Conservation (phyloP, 495 filamentous ascomycete genomes). For the Aspergillus sparsus region DNA sequence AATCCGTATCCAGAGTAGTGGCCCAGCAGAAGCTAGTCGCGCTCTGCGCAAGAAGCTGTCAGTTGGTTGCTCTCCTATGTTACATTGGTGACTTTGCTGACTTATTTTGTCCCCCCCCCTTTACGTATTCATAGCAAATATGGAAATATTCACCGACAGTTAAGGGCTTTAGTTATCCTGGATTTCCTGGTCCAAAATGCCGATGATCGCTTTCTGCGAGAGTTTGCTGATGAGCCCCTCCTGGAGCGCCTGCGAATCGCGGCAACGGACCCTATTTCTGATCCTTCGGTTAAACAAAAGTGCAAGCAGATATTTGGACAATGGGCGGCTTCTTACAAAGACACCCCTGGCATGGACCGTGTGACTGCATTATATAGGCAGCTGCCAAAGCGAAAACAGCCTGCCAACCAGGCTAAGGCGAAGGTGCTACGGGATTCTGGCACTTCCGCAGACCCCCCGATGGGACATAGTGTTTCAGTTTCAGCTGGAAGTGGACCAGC, state of each 20-base stretch:
- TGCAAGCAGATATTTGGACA: constrained; percentile 81
- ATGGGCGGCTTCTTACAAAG: constrained; percentile 85
- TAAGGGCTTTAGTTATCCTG: constrained; percentile 85
- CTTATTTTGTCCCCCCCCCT: constrained; percentile 6
- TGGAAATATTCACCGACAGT: constrained; percentile 85
- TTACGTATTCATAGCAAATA: constrained; percentile 67
- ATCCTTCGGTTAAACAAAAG: constrained; percentile 81
- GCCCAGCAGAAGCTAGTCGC: constrained; percentile 86
- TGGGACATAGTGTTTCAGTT: constrained; percentile 49
- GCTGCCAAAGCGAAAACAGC: constrained; percentile 65
- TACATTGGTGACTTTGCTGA: not conserved
- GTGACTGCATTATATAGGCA: constrained; percentile 81
- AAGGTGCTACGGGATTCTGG: constrained; percentile 79
- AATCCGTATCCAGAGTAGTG: constrained; percentile 83
- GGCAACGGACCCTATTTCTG: constrained; percentile 80
- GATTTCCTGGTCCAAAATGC: constrained; percentile 96
- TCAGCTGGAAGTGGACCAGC: constrained; percentile 44
- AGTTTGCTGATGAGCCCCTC: constrained; percentile 88
- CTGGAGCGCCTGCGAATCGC: constrained; percentile 90
- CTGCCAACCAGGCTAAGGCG: constrained; percentile 68
- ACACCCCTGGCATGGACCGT: constrained; percentile 74
- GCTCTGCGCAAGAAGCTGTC: constrained; percentile 95
- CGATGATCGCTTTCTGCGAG: constrained; percentile 80
- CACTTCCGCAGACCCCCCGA: constrained; percentile 58
- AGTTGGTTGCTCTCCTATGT: constrained; percentile 28